Percentiles rank a stretch among this genome's conserved stretches.
Conservation (phyloP, 2,329 filamentous ascomycete species). For the Aspergillus amoenus region DNA sequence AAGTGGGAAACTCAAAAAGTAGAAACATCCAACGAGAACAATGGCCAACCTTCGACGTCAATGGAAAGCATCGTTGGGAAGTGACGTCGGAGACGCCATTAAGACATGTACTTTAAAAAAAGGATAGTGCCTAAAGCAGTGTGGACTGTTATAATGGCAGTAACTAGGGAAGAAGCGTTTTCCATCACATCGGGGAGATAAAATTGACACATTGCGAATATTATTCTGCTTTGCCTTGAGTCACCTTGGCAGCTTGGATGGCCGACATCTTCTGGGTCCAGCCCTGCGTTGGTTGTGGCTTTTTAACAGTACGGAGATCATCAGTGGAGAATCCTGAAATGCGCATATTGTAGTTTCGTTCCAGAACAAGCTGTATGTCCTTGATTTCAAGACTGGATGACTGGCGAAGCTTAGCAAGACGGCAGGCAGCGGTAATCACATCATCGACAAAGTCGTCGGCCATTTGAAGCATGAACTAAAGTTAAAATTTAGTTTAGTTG, state of each 20-base stretch:
- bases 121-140: too few species aligned
- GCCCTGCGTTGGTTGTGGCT: conserved; percentile 80
- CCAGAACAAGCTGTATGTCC: conserved; percentile 78
- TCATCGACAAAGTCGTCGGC: conserved; percentile 95
- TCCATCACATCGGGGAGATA: neutral
- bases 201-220: neutral
- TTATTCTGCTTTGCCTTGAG: conserved; percentile 44
- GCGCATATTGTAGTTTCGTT: conserved; percentile 84
- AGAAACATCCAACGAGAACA: neutral
- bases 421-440: conserved; percentile 81
- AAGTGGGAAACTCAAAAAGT: neutral
- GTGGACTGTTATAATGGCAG: too few species aligned
- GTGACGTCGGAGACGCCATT: too few species aligned
- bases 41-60: neutral
- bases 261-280: conserved; percentile 99
- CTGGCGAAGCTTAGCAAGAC: conserved; percentile 87
- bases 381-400: conserved; percentile 87
- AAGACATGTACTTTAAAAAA: too few species aligned
- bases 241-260: conserved; percentile 85
- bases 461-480: conserved; percentile 77
- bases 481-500: conserved; percentile 8
- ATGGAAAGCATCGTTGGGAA: neutral
- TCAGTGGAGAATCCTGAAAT: conserved; percentile 94
- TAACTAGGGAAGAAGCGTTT: neutral
- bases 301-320: conserved; percentile 89